Percentiles rank a stretch among this genome's conserved stretches.
These are phyloP conservation scores for Monosporascus sp. DNA, from an alignment of 2,329 filamentous ascomycete genomes.

Conservation along the genomic window DNA sequence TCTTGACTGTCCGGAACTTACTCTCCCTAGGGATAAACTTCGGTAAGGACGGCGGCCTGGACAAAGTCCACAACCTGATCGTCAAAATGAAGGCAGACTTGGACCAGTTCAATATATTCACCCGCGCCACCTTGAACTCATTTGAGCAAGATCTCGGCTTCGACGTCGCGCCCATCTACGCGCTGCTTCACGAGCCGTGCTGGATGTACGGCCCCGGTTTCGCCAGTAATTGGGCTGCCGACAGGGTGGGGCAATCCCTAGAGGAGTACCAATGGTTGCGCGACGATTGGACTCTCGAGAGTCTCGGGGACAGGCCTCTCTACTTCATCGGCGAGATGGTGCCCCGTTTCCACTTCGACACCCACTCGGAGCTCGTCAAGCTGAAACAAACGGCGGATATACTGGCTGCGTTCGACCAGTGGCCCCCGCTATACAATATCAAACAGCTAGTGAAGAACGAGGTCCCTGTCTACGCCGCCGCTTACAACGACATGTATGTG, in stretches of 20 bases:
- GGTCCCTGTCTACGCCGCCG: conserved; percentile 81
- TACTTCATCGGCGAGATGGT: conserved; percentile 93
- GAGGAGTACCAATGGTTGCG: conserved; percentile 47
- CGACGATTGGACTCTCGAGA: conserved; percentile 31
- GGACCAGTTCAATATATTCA: conserved; percentile 69
- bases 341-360: conserved; percentile 78
- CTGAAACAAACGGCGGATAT: conserved; percentile 64
- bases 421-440: conserved; percentile 72
- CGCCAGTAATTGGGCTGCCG: conserved; percentile 70
- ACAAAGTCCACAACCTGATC: conserved; percentile 68
- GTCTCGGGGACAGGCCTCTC: conserved; percentile 44
- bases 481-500: conserved; percentile 92
- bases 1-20: conserved; percentile 67
- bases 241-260: conserved; percentile 50
- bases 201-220: conserved; percentile 67
- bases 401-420: conserved; percentile 62
- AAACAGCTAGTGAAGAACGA: conserved; percentile 68
- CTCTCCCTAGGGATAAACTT: conserved; percentile 73
- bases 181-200: conserved; percentile 79
- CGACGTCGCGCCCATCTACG: conserved; percentile 76
- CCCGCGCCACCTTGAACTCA: conserved; percentile 60
- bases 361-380: conserved; percentile 67
- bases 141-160: conserved; percentile 65
- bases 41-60: conserved; percentile 72
- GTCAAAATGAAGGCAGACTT: conserved; percentile 68